Evolutionary conservation across 164 flowering plant species (phyloP), one percentile per base, ranked within the genome.

Genomic region (Magnolia changhungtana): DNA sequence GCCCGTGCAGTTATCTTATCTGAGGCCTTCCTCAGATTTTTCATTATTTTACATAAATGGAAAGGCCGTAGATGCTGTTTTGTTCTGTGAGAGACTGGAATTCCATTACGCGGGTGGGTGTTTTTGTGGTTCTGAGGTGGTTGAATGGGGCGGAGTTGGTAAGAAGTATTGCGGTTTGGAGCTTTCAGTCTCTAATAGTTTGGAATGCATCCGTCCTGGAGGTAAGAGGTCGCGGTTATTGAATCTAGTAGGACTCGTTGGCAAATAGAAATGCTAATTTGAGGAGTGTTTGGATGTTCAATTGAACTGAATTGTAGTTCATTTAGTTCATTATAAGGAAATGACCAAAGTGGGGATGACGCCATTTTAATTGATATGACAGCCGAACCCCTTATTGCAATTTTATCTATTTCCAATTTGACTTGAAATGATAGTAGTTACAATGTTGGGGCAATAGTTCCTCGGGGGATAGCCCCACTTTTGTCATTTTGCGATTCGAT

Each of bases 41-140:
- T 81, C 85, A 67, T 76, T 77, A 71, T 85, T 84, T 75, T 84
- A 81, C 74, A 74, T 88, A 64, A 86, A 90, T 77, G 92, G 87
- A 50, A 67, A 77, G 75, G 31, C 80, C 7, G 86, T 84, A 21
- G 89, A 82, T 69, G 84, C 78, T 77, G 69, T 64, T 71, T 65
- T 78, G 20, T 90, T 88, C 79, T 90, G 91, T 77, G 73, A 83
- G 61, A 78, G 80, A 29, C 82, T 91, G 29, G 77, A 80, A 13
- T 71, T 63, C 75, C 81, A 79, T 64, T 13, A 72, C 59, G 78
- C 68, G 64, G 78, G 75, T 72, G 79, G 67, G 61, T 86, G 90
- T 72, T 67, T 76, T 27, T 67, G 81, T 13, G 76, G 77, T 73
- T 52, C 73, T 24, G 75, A 58, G 64, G 23, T 72, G 37, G 77